phyloP scores from a whole-genome alignment of 495 filamentous ascomycete genomes.

The Choiromyces venosus region DNA sequence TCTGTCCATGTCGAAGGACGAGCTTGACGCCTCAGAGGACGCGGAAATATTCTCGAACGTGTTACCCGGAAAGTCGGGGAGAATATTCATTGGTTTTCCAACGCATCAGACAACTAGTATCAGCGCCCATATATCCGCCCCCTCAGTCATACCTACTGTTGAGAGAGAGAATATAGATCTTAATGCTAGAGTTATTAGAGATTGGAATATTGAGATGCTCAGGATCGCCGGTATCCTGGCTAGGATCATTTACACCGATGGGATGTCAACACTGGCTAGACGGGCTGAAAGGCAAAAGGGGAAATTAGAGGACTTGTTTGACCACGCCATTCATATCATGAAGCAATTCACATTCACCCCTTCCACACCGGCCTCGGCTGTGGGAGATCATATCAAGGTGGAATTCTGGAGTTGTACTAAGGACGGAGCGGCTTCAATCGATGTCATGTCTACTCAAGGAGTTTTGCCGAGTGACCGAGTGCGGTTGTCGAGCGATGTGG shows the following conservation, averaged over 20 bases:
- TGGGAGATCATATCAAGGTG: slow-evolving; percentile 80
- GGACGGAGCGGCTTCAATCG: slow-evolving; percentile 59
- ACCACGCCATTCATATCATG: slow-evolving; percentile 70
- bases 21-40: slow-evolving; percentile 61
- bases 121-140: slow-evolving; percentile 94
- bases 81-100: slow-evolving; percentile 95
- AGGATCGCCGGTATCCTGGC: slow-evolving; percentile 84
- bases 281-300: slow-evolving; percentile 52
- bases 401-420: slow-evolving; percentile 91
- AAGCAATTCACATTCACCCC: slow-evolving; percentile 78
- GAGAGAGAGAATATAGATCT: slow-evolving; percentile 95
- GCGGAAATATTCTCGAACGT: slow-evolving; percentile 82
- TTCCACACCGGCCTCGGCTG: slow-evolving; percentile 75
- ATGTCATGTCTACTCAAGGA: slow-evolving; percentile 79
- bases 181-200: slow-evolving; percentile 86
- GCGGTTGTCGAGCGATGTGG: slow-evolving; percentile 70
- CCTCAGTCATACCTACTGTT: slow-evolving; percentile 96
- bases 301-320: slow-evolving; percentile 61
- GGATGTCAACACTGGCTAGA: slow-evolving; percentile 68
- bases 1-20: slow-evolving; percentile 85
- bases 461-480: slow-evolving; percentile 72
- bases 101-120: slow-evolving; percentile 94
- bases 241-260: slow-evolving; percentile 75
- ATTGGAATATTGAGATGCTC: slow-evolving; percentile 95
- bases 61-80: slow-evolving; percentile 78